These are phyloP conservation scores for Phytophthora megakarya DNA, from an alignment of 352 stramenopile genomes.

Conservation along the genomic window DNA sequence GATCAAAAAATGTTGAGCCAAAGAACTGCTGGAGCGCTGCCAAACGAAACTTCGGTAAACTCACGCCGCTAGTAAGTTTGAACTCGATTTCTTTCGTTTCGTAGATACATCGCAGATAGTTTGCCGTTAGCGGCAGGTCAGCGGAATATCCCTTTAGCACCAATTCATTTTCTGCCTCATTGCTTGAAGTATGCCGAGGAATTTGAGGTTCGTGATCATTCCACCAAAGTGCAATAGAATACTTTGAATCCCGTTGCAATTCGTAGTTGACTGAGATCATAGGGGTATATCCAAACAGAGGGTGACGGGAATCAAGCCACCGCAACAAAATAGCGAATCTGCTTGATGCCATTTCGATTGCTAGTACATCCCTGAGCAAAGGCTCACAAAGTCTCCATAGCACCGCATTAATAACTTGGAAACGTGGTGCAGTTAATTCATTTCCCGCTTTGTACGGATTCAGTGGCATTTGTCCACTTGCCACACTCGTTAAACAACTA, in stretches of 20 bases:
- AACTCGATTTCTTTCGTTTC: conserved; percentile 52
- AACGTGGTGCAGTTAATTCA: not conserved
- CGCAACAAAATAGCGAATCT: conserved; percentile 14
- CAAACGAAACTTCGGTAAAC: conserved; percentile 46
- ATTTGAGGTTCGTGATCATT: conserved; percentile 10
- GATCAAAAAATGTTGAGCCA: conserved; percentile 35
- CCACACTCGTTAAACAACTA: not conserved
- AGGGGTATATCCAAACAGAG: conserved; percentile 11
- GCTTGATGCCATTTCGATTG: conserved; percentile 14
- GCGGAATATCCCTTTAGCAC: not conserved
- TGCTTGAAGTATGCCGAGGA: conserved; percentile 9
- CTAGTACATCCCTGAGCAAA: conserved; percentile 27
- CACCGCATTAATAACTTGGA: conserved; percentile 21
- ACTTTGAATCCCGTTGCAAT: not conserved
- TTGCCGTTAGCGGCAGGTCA: conserved; percentile 1
- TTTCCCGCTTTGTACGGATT: not conserved
- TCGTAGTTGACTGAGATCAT: not conserved
- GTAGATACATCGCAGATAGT: conserved; percentile 30
- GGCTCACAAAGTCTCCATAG: conserved; percentile 42
- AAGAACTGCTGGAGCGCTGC: conserved; percentile 48
- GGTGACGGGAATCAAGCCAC: conserved; percentile 20
- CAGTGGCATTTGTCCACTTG: conserved; percentile 12
- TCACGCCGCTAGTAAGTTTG: conserved; percentile 38
- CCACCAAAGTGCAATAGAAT: conserved; percentile 19
- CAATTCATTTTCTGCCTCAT: conserved; percentile 8